These are phyloP conservation scores for Backusella westeae DNA, from an alignment of 192 early-diverging fungal species.

Conservation along the genomic window DNA sequence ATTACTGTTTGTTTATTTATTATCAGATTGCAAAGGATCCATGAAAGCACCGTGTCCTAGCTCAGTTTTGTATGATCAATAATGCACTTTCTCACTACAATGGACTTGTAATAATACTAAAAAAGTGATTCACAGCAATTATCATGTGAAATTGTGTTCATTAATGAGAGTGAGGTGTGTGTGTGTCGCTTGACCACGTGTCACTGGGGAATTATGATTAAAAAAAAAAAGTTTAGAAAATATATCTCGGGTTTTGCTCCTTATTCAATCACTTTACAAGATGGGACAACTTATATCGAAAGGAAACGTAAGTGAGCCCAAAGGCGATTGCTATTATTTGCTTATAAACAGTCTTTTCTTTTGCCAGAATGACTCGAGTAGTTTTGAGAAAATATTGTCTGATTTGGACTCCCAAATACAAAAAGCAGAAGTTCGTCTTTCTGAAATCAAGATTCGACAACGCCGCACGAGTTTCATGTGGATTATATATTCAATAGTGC, in stretches of 20 bases:
- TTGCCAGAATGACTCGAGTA: conserved; percentile 29
- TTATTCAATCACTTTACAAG: background rate
- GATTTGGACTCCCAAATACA: conserved; percentile 66
- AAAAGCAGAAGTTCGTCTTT: conserved; percentile 58
- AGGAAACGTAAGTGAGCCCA: background rate
- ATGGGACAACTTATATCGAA: conserved; percentile 1
- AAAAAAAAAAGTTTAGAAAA: background rate
- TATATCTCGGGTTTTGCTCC: background rate
- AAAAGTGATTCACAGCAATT: background rate
- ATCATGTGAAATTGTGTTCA: background rate
- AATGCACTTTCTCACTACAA: background rate
- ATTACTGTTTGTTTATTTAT: background rate
- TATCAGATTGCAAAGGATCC: no score
- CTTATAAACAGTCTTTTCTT: background rate
- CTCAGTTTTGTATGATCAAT: no score
- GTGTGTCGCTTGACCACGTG: background rate
- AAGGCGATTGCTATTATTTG: background rate
- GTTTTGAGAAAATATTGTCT: conserved; percentile 49
- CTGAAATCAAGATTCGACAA: conserved; percentile 64
- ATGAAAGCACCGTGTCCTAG: no score
- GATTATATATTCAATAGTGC: conserved; percentile 56
- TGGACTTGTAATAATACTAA: background rate
- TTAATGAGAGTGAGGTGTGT: background rate
- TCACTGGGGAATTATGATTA: background rate
- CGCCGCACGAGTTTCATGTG: conserved; percentile 51